Base-by-base conservation (phyloP, 768 basidiomycete species). In the Termitomyces sp. region DNA sequence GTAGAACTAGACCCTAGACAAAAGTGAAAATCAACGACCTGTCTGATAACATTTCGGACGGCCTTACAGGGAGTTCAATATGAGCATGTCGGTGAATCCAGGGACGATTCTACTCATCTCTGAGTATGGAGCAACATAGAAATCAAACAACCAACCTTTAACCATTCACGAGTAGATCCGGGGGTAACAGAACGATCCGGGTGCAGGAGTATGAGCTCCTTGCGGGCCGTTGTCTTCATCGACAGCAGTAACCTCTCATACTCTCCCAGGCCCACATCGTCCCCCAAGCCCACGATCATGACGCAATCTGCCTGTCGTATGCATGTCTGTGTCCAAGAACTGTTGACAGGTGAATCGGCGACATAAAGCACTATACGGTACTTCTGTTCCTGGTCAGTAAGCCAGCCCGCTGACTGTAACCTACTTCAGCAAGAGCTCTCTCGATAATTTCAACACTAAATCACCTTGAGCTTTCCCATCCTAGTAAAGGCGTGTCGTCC, bases 81-180 rank as follows among this genome's bases (percentile, higher is more conserved):
- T 99, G 97, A 54, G 95, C 87, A 70, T 98, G 95, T 63, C 93
- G 93, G 70, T 97, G 93, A 1, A 95, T 82, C 95, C 96, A 98
- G 20, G 95, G 91, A 48, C 97, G 93, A 66, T 84, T 91, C 93
- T 98, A 67, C 15, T 31, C 13, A 30, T 46, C 22, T 20, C 24
- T 66, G 36, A 65, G 51, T 44, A 30, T 16, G 42, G 31, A 12
- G 50, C 15, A 7, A 53, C 47, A 61, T 31, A 42, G 55, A 46
- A 63, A 57, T 24, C 31, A 22, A 11, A 48, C 9, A 15, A 51
- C 72, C 36, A 58, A 92, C 94, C 81, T 94, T 93, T 54, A 99
- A 79, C 96, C 97, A 99, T 70, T 91, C 90, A 44, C 96, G 83
- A 39, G 97, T 99, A 9, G 91, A 95, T 3, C 96, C 96, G 4